Conservation (phyloP, 2,329 filamentous ascomycete genomes). For the Aspergillus piperis region DNA sequence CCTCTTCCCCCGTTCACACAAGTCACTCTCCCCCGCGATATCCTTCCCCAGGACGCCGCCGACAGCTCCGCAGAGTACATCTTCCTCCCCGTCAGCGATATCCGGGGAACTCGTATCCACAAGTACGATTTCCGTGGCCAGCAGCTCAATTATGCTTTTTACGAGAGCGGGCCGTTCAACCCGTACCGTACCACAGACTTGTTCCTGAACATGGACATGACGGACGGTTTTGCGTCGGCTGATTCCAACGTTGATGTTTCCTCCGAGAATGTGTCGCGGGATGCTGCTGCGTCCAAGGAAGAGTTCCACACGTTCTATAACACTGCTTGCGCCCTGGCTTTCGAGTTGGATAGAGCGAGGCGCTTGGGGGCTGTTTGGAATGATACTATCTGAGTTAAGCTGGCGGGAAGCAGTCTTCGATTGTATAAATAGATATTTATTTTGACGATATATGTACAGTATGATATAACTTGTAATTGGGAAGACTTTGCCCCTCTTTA, state of each 20-base stretch:
- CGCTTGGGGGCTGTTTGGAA: neutral
- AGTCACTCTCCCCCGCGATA: constrained; percentile 30
- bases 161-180: constrained; percentile 36
- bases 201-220: constrained; percentile 32
- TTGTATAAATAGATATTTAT: constrained; percentile 9
- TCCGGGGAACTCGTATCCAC: constrained; percentile 30
- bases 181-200: constrained; percentile 33
- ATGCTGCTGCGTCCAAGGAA: constrained; percentile 12
- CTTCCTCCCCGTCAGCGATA: constrained; percentile 35
- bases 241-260: neutral
- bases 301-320: constrained; percentile 4
- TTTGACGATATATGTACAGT: constrained; percentile 6
- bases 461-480: neutral
- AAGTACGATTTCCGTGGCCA: constrained; percentile 37
- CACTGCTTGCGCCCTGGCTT: constrained; percentile 37
- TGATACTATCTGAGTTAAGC: neutral
- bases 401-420: neutral
- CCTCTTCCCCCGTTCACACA: constrained; percentile 35
- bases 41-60: constrained; percentile 21
- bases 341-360: constrained; percentile 32
- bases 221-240: neutral
- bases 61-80: constrained; percentile 34
- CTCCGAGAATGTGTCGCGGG: constrained; percentile 10
- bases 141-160: constrained; percentile 34
- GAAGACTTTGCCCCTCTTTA: neutral